Conservation (phyloP, 345 rosid species). For the Reutealis trisperma region DNA sequence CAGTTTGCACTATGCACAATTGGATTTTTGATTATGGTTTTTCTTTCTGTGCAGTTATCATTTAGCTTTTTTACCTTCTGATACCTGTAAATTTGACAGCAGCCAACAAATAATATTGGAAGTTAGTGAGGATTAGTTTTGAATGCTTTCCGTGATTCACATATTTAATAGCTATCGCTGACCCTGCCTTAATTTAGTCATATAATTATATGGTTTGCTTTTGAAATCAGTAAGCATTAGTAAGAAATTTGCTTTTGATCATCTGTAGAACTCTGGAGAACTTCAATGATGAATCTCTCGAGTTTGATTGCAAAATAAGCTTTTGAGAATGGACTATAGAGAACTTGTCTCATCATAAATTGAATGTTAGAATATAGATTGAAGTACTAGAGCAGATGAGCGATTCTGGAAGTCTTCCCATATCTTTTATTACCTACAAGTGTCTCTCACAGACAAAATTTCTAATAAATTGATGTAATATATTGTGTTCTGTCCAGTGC, state of each 20-base stretch:
- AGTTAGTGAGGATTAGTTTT: not conserved
- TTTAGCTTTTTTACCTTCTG: too few species aligned
- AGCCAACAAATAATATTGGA: not conserved
- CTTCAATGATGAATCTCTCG: not conserved
- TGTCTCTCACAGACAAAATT: not conserved
- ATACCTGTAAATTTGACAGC: too few species aligned
- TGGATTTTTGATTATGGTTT: not conserved
- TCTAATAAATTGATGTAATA: not conserved
- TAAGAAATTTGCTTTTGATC: not conserved
- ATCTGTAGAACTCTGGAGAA: not conserved
- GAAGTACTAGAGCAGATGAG: not conserved
- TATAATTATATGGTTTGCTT: not conserved
- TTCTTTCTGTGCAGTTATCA: not conserved
- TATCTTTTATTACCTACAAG: not conserved
- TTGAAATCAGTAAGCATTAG: not conserved
- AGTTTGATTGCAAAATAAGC: too few species aligned
- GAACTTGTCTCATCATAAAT: not conserved
- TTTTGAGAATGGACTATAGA: not conserved
- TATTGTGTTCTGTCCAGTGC: not conserved
- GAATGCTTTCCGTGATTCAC: not conserved
- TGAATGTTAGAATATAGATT: not conserved
- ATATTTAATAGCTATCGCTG: not conserved
- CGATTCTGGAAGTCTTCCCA: not conserved
- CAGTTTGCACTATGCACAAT: not conserved
- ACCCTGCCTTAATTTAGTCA: not conserved